Conservation (phyloP, 371 early-diverging fungal species). For the Zopfochytrium polystomum region DNA sequence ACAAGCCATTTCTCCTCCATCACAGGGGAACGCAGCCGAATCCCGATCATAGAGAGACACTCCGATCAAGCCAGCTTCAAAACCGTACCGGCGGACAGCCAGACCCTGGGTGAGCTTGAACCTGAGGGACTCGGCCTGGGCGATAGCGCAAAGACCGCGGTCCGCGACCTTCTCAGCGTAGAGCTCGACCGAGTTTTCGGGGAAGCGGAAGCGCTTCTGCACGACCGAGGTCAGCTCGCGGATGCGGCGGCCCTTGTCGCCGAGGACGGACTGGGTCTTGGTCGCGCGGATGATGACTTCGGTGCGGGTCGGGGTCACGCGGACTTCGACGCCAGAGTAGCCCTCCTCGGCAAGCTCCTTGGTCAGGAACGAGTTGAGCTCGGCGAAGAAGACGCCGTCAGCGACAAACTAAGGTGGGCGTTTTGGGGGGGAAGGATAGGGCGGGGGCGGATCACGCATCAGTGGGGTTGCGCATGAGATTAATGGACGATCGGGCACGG, state of each 20-base stretch:
- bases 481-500: background rate
- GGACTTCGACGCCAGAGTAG: conserved; percentile 96
- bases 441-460: background rate
- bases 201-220: conserved; percentile 98
- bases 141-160: conserved; percentile 98
- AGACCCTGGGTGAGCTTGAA: conserved; percentile 96
- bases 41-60: no score
- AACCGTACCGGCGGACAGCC: conserved; percentile 83
- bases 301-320: conserved; percentile 96
- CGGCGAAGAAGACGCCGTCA: conserved; percentile 99
- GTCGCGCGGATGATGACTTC: conserved; percentile 99
- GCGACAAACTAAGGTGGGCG: conserved; percentile 77
- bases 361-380: conserved; percentile 98
- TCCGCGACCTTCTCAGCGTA: conserved; percentile 98
- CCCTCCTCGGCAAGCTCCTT: conserved; percentile 82
- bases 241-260: conserved; percentile 98
- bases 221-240: conserved; percentile 97
- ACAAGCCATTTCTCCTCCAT: no score
- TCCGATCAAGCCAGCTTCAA: no score
- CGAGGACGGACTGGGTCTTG: conserved; percentile 97
- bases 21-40: no score
- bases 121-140: conserved; percentile 98
- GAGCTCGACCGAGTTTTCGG: conserved; percentile 95
- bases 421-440: background rate
- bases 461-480: background rate